Conservation (phyloP, 2,329 filamentous ascomycete species). For the Colletotrichum filicis region DNA sequence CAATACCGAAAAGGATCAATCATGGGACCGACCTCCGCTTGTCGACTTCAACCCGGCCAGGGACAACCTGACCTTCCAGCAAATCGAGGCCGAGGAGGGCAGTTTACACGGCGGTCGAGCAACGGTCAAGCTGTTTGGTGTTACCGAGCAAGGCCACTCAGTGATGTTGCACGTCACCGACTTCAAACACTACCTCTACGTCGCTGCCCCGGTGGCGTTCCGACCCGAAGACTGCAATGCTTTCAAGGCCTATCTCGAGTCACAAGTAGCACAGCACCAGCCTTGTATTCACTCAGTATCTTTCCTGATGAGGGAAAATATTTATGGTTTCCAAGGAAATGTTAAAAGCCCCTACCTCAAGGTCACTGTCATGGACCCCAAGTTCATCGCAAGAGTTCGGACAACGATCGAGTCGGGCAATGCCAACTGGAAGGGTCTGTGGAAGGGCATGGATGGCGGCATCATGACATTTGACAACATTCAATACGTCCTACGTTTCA, state of each 20-base stretch:
- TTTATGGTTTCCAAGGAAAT: conserved; percentile 95
- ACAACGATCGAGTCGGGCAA: conserved; percentile 77
- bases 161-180: conserved; percentile 94
- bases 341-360: conserved; percentile 92
- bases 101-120: conserved; percentile 79
- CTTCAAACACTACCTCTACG: conserved; percentile 96
- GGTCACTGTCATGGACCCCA: conserved; percentile 91
- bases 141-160: conserved; percentile 86
- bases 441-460: conserved; percentile 76
- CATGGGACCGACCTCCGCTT: conserved; percentile 78
- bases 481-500: conserved; percentile 94
- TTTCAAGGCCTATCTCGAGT: conserved; percentile 85
- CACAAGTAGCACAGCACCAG: conserved; percentile 78
- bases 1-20: conserved; percentile 92
- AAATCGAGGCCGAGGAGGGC: conserved; percentile 95
- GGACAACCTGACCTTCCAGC: conserved; percentile 87
- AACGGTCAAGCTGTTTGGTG: conserved; percentile 92
- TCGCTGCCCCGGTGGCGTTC: conserved; percentile 88
- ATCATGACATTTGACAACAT: conserved; percentile 96
- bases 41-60: conserved; percentile 64
- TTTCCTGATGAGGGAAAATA: conserved; percentile 87
- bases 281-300: conserved; percentile 83
- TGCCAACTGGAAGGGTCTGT: conserved; percentile 92
- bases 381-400: conserved; percentile 81
- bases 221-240: conserved; percentile 79